phyloP scores from a whole-genome alignment of 1,139 yeast species.

The Spencermartinsiella ligniputridi region DNA sequence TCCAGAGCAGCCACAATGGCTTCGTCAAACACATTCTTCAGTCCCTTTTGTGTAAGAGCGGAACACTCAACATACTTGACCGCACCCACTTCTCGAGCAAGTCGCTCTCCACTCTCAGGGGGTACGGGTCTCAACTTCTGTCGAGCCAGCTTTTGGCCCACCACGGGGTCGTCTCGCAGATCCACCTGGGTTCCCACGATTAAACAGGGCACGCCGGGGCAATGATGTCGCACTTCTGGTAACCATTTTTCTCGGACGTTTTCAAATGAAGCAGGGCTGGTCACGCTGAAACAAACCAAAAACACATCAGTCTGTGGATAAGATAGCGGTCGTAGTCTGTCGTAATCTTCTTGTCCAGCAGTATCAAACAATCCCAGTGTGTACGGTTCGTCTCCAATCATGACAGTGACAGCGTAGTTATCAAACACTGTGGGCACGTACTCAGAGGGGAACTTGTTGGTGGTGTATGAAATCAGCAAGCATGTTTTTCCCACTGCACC shows the following conservation, averaged over 20 bases:
- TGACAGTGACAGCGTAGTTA: constrained; percentile 96
- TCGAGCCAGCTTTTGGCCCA: constrained; percentile 81
- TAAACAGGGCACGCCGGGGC: constrained; percentile 95
- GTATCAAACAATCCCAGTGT: constrained; percentile 95
- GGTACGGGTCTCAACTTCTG: constrained; percentile 86
- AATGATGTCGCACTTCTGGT: constrained; percentile 97
- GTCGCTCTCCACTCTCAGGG: constrained; percentile 82
- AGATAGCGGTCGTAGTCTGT: constrained; percentile 90
- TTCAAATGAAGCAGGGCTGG: constrained; percentile 97
- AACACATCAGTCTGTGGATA: constrained; percentile 97
- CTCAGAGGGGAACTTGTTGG: constrained; percentile 91
- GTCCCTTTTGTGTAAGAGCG: constrained; percentile 94
- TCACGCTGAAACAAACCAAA: constrained; percentile 88
- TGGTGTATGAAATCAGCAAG: constrained; percentile 83
- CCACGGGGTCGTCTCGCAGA: constrained; percentile 87
- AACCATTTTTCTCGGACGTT: constrained; percentile 98
- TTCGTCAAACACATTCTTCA: constrained; percentile 93
- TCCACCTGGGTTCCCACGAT: constrained; percentile 96
- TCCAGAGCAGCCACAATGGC: constrained; percentile 92
- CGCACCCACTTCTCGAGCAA: constrained; percentile 90
- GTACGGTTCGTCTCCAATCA: constrained; percentile 98
- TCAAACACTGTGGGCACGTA: constrained; percentile 95
- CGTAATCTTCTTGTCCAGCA: constrained; percentile 99
- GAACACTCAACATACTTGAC: constrained; percentile 97
- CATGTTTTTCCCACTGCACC: constrained; percentile 98